phyloP scores from a whole-genome alignment of 2,329 filamentous ascomycete genomes.

The Ascochyta pisi region DNA sequence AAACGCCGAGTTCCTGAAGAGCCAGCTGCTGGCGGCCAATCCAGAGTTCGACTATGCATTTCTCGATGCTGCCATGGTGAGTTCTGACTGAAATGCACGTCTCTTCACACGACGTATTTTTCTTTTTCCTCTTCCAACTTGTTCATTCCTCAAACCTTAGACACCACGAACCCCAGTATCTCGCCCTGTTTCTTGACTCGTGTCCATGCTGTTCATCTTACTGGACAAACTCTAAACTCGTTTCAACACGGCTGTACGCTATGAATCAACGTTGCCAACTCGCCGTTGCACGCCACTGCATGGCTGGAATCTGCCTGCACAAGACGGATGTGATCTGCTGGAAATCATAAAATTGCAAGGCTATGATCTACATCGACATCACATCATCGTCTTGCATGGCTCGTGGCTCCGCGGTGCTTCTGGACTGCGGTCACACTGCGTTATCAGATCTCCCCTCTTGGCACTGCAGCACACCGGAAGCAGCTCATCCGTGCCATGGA shows the following conservation, averaged over 20 bases:
- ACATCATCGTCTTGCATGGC: background rate
- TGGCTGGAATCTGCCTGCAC: background rate
- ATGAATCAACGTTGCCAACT: slow-evolving; percentile 1
- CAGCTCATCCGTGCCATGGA: too few species aligned
- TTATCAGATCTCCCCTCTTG: too few species aligned
- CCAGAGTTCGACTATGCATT: slow-evolving; percentile 90
- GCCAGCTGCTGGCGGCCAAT: slow-evolving; percentile 86
- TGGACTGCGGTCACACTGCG: too few species aligned
- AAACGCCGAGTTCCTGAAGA: slow-evolving; percentile 79
- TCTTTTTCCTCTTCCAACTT: background rate
- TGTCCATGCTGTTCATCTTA: background rate
- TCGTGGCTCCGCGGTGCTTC: background rate
- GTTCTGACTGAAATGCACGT: slow-evolving; percentile 1
- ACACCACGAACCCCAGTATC: background rate
- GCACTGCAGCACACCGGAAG: too few species aligned
- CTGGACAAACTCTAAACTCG: background rate
- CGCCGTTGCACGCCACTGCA: background rate
- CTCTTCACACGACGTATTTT: background rate
- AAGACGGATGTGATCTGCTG: background rate
- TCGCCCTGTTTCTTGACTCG: slow-evolving; percentile 2
- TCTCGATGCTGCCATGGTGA: slow-evolving; percentile 81
- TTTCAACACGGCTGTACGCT: background rate
- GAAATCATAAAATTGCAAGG: background rate
- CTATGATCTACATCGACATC: background rate
- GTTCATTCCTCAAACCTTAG: background rate